These are phyloP conservation scores for Euphorbia peplus DNA, from an alignment of 345 rosid species.

Conservation along the genomic window DNA sequence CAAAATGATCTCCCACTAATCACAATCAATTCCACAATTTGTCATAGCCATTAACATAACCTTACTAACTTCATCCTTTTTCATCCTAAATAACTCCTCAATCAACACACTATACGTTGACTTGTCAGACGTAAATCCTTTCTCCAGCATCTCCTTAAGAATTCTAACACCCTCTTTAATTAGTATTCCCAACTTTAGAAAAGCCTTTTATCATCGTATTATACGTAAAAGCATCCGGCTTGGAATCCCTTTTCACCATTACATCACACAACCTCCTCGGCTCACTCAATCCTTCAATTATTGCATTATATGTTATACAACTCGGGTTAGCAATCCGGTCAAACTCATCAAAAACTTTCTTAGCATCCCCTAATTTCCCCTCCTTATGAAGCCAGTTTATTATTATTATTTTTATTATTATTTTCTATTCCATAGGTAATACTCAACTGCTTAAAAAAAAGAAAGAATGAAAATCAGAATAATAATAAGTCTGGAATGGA, in stretches of 20 bases:
- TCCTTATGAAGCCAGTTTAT: conserved; percentile 84
- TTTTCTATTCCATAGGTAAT: too few relatives aligned
- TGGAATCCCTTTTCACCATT: conserved; percentile 75
- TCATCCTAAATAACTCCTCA: conserved; percentile 38
- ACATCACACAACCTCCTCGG: too few relatives aligned
- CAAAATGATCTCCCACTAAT: conserved; percentile 59
- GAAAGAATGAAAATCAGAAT: too few relatives aligned
- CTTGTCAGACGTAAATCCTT: conserved; percentile 58
- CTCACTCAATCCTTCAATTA: conserved; percentile 80
- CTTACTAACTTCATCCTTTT: conserved; percentile 48
- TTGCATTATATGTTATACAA: conserved; percentile 65
- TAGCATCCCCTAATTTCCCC: conserved; percentile 65
- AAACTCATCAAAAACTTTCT: conserved; percentile 70
- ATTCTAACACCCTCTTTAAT: conserved; percentile 62
- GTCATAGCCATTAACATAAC: conserved; percentile 46
- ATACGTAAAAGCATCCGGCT: conserved; percentile 72
- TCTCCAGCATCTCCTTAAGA: conserved; percentile 76
- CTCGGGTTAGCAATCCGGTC: conserved; percentile 70
- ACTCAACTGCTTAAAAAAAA: too few relatives aligned
- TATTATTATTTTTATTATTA: too few relatives aligned
- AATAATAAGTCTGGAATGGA: too few relatives aligned
- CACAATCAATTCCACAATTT: conserved; percentile 44
- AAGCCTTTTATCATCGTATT: conserved; percentile 71
- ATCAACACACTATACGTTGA: conserved; percentile 52
- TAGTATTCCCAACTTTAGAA: conserved; percentile 55